phyloP scores from a whole-genome alignment of 331 rosid genomes.

The Rhamnella rubrinervis region DNA sequence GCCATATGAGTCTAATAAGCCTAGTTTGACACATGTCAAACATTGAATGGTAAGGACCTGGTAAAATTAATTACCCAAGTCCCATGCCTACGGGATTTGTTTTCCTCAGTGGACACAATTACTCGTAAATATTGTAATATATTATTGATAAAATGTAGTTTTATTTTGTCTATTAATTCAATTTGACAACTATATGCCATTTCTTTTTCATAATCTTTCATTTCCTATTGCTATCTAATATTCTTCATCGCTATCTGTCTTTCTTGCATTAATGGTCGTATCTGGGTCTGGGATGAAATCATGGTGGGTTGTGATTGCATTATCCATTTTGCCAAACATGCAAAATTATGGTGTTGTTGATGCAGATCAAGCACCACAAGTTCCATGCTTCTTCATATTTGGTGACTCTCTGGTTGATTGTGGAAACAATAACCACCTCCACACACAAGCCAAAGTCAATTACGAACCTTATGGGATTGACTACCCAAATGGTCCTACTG shows the following conservation, averaged over 20 bases:
- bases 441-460: conserved; percentile 39
- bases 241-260: neutral
- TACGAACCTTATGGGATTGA: conserved; percentile 60
- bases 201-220: too few relatives aligned
- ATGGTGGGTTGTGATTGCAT: conserved; percentile 2
- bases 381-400: conserved; percentile 59
- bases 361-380: conserved; percentile 29
- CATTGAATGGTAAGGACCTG: too few relatives aligned
- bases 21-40: too few relatives aligned
- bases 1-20: too few relatives aligned
- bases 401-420: conserved; percentile 66
- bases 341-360: neutral
- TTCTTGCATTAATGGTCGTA: neutral
- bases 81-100: too few relatives aligned
- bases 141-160: too few relatives aligned
- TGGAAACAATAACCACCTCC: conserved; percentile 57
- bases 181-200: too few relatives aligned
- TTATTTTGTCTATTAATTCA: too few relatives aligned
- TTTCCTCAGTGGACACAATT: too few relatives aligned
- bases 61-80: too few relatives aligned
- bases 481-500: conserved; percentile 46
- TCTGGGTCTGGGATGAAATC: conserved; percentile 1
- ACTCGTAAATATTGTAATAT: too few relatives aligned
- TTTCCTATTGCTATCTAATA: too few relatives aligned
- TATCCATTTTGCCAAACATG: neutral